Conservation (phyloP, 2,329 filamentous ascomycete genomes). For the Venturia asperata region DNA sequence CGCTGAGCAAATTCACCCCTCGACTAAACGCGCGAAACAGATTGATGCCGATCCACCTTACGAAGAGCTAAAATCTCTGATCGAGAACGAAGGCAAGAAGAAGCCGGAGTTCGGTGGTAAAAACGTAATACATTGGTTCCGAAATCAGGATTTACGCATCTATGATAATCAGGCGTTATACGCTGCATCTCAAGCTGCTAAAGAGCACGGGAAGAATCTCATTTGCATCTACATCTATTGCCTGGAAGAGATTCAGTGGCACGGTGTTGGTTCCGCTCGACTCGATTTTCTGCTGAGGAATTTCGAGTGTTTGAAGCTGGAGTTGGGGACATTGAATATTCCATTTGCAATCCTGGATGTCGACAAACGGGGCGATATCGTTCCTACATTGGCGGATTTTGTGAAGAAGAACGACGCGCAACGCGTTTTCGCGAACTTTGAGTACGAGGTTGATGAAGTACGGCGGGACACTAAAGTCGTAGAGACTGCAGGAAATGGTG, state of each 20-base stretch:
- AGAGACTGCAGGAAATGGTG: slow-evolving; percentile 30
- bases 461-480: slow-evolving; percentile 40
- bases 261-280: slow-evolving; percentile 43
- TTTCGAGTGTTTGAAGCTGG: slow-evolving; percentile 38
- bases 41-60: slow-evolving; percentile 42
- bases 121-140: slow-evolving; percentile 44
- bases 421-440: slow-evolving; percentile 43
- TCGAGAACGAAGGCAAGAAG: slow-evolving; percentile 35
- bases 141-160: slow-evolving; percentile 43
- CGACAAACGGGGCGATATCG: slow-evolving; percentile 38
- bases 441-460: slow-evolving; percentile 42
- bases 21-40: slow-evolving; percentile 44
- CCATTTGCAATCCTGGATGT: slow-evolving; percentile 41
- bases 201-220: slow-evolving; percentile 37
- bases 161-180: slow-evolving; percentile 45
- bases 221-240: slow-evolving; percentile 43
- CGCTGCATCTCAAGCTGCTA: slow-evolving; percentile 40
- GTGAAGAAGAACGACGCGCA: slow-evolving; percentile 39
- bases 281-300: slow-evolving; percentile 44
- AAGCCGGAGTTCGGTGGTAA: slow-evolving; percentile 29
- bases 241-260: slow-evolving; percentile 44
- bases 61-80: slow-evolving; percentile 33
- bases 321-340: slow-evolving; percentile 42
- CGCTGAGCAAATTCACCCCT: slow-evolving; percentile 35
- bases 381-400: slow-evolving; percentile 37